A percentile compares a stretch with the other conserved stretches of the same genome.
Conservation (phyloP, 2,329 filamentous ascomycete genomes). For the Apiospora aurea region DNA sequence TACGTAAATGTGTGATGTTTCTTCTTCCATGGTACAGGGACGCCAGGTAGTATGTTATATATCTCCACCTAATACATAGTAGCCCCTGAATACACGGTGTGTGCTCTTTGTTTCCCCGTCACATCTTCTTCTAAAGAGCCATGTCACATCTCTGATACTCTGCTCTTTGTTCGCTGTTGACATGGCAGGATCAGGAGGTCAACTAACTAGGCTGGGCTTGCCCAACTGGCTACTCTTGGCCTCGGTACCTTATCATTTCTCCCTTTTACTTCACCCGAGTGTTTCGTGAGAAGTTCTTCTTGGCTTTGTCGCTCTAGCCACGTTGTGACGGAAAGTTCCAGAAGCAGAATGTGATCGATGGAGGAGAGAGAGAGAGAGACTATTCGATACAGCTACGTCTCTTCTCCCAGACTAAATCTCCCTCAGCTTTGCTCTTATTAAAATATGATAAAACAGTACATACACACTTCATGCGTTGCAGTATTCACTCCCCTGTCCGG, state of each 20-base stretch:
- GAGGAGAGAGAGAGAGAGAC: too few species aligned
- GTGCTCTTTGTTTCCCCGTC: neutral
- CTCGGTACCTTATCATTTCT: neutral
- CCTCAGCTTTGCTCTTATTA: too few species aligned
- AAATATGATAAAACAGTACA: too few species aligned
- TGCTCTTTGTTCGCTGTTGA: neutral
- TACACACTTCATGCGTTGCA: too few species aligned
- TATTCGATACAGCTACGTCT: too few species aligned
- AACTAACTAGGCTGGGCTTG: neutral
- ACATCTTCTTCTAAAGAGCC: neutral
- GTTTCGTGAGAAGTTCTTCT: too few species aligned
- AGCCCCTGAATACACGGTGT: neutral
- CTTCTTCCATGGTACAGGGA: neutral
- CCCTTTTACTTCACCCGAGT: too few species aligned
- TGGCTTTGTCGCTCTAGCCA: too few species aligned
- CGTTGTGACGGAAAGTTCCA: too few species aligned
- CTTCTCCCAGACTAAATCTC: too few species aligned
- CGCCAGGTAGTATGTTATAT: neutral
- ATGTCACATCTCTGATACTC: neutral
- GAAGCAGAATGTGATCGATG: too few species aligned
- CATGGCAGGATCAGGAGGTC: neutral
- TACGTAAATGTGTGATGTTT: neutral
- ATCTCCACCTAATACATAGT: neutral
- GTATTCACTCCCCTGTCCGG: too few species aligned
- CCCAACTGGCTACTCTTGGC: neutral